Conservation (phyloP, 495 filamentous ascomycete genomes). For the Aspergillus carlsbadensis region DNA sequence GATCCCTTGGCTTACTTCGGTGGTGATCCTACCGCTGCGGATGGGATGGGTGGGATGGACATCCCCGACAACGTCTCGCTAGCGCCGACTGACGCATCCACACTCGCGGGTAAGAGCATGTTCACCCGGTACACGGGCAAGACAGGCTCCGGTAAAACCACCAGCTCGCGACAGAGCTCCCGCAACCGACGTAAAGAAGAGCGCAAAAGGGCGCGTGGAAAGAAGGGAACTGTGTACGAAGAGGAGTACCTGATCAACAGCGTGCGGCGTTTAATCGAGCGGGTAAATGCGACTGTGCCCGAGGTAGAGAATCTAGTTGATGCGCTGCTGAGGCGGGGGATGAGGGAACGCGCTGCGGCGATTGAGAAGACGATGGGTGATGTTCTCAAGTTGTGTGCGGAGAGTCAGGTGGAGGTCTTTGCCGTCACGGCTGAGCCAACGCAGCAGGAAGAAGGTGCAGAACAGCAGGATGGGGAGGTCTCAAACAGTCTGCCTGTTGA, state of each 20-base stretch:
- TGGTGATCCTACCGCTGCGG: slow-evolving; percentile 54
- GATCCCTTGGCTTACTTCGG: slow-evolving; percentile 81
- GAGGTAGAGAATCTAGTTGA: slow-evolving; percentile 74
- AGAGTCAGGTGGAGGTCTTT: slow-evolving; percentile 68
- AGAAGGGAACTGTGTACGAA: slow-evolving; percentile 96
- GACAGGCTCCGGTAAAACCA: slow-evolving; percentile 66
- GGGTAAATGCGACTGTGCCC: slow-evolving; percentile 65
- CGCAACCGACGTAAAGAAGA: slow-evolving; percentile 86
- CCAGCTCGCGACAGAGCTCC: slow-evolving; percentile 68
- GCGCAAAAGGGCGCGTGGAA: slow-evolving; percentile 88
- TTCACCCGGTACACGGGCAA: slow-evolving; percentile 95
- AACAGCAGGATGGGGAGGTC: slow-evolving; percentile 7
- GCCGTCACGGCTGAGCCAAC: slow-evolving; percentile 19
- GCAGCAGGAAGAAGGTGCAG: slow-evolving; percentile 16
- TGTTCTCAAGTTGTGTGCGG: slow-evolving; percentile 65
- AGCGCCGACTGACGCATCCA: slow-evolving; percentile 78
- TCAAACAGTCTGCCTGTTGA: slow-evolving; percentile 16
- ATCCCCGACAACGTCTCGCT: slow-evolving; percentile 90
- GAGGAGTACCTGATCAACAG: slow-evolving; percentile 94
- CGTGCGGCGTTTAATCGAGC: slow-evolving; percentile 77
- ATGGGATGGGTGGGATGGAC: slow-evolving; percentile 49
- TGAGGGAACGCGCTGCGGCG: slow-evolving; percentile 82
- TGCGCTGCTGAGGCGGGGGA: slow-evolving; percentile 71
- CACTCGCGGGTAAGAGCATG: slow-evolving; percentile 68
- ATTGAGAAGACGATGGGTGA: slow-evolving; percentile 71